Conservation (phyloP, 1,139 yeast species). For the Lodderomyces elongisporus region DNA sequence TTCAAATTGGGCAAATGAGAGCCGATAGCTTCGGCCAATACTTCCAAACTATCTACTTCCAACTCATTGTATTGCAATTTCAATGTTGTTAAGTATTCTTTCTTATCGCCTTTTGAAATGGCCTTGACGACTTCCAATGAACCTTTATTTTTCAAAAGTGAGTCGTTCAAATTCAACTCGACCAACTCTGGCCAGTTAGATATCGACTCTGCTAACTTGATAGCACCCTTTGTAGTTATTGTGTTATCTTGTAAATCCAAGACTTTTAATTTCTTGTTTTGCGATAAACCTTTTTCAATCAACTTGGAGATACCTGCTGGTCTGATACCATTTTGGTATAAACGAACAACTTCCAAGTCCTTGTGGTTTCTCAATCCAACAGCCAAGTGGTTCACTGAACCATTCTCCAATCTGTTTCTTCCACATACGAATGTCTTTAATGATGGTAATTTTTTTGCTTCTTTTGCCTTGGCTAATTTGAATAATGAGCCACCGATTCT, state of each 20-base stretch:
- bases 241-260: slow-evolving; percentile 95
- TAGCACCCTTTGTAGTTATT: slow-evolving; percentile 72
- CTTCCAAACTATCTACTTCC: slow-evolving; percentile 56
- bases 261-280: slow-evolving; percentile 55
- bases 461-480: slow-evolving; percentile 63
- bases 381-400: slow-evolving; percentile 76
- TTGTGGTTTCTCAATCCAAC: slow-evolving; percentile 73
- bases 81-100: slow-evolving; percentile 46
- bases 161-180: slow-evolving; percentile 85
- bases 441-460: slow-evolving; percentile 37
- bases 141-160: slow-evolving; percentile 78
- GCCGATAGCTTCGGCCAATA: slow-evolving; percentile 50
- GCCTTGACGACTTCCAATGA: slow-evolving; percentile 50
- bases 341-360: slow-evolving; percentile 65
- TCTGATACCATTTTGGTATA: slow-evolving; percentile 95
- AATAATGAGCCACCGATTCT: slow-evolving; percentile 84
- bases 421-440: slow-evolving; percentile 90
- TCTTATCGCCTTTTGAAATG: slow-evolving; percentile 28
- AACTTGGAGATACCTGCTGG: slow-evolving; percentile 83
- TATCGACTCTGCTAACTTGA: slow-evolving; percentile 44
- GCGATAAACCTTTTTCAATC: slow-evolving; percentile 64
- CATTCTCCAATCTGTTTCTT: slow-evolving; percentile 92
- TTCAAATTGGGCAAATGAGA: slow-evolving; percentile 58
- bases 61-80: slow-evolving; percentile 89
- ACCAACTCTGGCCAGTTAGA: slow-evolving; percentile 40